Evolutionary conservation across 495 filamentous ascomycete species (phyloP), one percentile per base, ranked within the genome.

Genomic region (Xylaria cubensis): DNA sequence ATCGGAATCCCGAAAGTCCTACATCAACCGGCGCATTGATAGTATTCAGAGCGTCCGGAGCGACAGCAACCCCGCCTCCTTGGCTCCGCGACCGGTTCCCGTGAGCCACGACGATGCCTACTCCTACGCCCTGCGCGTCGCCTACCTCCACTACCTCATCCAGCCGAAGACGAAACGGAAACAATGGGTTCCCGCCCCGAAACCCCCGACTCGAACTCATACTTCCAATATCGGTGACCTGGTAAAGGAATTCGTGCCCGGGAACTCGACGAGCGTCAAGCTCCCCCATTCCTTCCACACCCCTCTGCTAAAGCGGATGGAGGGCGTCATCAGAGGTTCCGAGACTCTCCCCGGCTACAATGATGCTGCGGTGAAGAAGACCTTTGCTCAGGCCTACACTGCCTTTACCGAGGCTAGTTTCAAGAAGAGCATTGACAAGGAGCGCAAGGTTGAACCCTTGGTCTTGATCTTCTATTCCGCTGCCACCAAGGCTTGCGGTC

Each of bases 71-170:
- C 74, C 80, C 10, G 71, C 71, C 36, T 86, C 86, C 32, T 79
- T 76, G 34, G 41, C 63, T 53, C 73, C 81, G 29, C 80, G 81
- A 50, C 78, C 79, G 15, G 73, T 82, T 36, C 73, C 76, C 21
- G 82, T 88, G 36, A 86, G 81, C 76, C 84, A 86, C 77, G 85
- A 93, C 73, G 93, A 97, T 82, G 94, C 93, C 80, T 97, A 94
- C 84, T 91, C 89, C 50, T 97, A 91, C 79, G 94, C 94, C 73
- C 90, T 99, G 64, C 92, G 97, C 64, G 90, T 93, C 75, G 94
- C 97, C 74, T 98, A 94, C 81, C 92, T 99, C 41, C 85, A 93
- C 83, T 95, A 99, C 81, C 91, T 98, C 36, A 90, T 99, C 64
- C 92, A 97, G 76, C 96, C 97, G 73, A 92, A 94, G 74, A 88